Percentiles rank a stretch among this genome's conserved stretches.
Conservation (phyloP, 2,329 filamentous ascomycete genomes). For the Plectosphaerella cucumerina region DNA sequence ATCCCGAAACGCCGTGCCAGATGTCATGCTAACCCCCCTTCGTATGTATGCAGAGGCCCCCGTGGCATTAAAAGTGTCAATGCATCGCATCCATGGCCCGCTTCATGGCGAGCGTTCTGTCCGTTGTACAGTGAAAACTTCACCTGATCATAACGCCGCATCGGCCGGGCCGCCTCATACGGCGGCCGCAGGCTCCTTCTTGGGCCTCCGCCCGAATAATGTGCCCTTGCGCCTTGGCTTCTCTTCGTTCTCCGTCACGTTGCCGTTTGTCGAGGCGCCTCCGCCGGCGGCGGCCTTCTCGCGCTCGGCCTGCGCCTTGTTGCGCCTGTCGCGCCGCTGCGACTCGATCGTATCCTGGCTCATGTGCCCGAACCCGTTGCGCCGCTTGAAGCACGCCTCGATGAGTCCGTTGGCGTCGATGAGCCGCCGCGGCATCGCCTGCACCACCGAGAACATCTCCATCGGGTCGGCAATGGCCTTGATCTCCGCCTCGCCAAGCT, state of each 20-base stretch:
- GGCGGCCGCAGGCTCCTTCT: slow-evolving; percentile 21
- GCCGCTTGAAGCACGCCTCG: slow-evolving; percentile 76
- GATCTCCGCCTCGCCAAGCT: slow-evolving; percentile 78
- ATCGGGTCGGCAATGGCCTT: slow-evolving; percentile 77
- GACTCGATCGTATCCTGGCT: slow-evolving; percentile 79
- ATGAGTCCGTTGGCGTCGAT: slow-evolving; percentile 79
- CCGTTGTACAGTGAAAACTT: too few species aligned
- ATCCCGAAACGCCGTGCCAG: not conserved
- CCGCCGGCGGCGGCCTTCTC: slow-evolving; percentile 12
- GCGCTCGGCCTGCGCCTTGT: slow-evolving; percentile 35
- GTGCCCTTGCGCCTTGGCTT: slow-evolving; percentile 36
- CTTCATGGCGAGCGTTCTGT: not conserved
- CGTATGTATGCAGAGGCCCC: not conserved
- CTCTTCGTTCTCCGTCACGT: slow-evolving; percentile 25
- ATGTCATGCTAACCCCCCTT: not conserved
- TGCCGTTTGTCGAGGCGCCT: slow-evolving; percentile 21
- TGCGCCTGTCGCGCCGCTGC: slow-evolving; percentile 64
- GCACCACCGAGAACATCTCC: slow-evolving; percentile 94
- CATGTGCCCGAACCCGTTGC: slow-evolving; percentile 76
- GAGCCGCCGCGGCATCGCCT: slow-evolving; percentile 75
- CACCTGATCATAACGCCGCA: not conserved
- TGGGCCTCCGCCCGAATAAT: slow-evolving; percentile 39
- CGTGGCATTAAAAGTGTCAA: not conserved
- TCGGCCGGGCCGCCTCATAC: not conserved
- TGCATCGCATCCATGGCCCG: not conserved